Evolutionary conservation across 2,329 filamentous ascomycete species (phyloP), one percentile per base, ranked within the genome.

Genomic region (Diaporthe velutina): DNA sequence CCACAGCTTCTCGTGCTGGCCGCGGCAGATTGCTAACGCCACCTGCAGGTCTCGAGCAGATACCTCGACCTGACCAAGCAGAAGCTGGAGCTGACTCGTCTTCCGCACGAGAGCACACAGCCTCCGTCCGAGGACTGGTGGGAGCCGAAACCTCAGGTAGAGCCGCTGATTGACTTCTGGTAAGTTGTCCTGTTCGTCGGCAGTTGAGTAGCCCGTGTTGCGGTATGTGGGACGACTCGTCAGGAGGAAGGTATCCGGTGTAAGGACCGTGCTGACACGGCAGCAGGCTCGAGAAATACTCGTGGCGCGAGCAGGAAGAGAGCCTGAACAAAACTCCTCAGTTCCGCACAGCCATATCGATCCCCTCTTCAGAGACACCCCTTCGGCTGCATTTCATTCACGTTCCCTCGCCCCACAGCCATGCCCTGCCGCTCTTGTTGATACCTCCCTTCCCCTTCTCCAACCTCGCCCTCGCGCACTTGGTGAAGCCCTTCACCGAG

Each of bases 101-200:
- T 94, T 40, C 92, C 92, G 54, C 89, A 91, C 78, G 91, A 93
- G 78, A 79, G 86, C 3, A 83, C 85, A 10, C 80, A 88, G 12
- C 84, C 87, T 2, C 86, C 84, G 74, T 86, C 86, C 42, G 82
- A 84, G 58, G 85, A 87, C 76, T 91, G 88, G 88, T 90, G 88
- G 83, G 88, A 90, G 75, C 89, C 91, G 2, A 93, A 93, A 80
- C 82, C 86, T 38, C 86, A 88, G 58, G 84, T 94, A 71, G 92
- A 94, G 81, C 88, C 90, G 28, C 82, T 94, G 76, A 86, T 94
- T 74, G 92, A 93, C 80, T 92, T 87, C 78, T 93, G 92, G 90
- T 90, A 78, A 81, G 86, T 52, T 13, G 12, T 82, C 38, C n/a
- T 42, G 45, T 17, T 33, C 45, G 40, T 67, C 60, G 4, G 22